Base-by-base conservation (phyloP, 306 rosid species). In the Notholithocarpus densiflorus region DNA sequence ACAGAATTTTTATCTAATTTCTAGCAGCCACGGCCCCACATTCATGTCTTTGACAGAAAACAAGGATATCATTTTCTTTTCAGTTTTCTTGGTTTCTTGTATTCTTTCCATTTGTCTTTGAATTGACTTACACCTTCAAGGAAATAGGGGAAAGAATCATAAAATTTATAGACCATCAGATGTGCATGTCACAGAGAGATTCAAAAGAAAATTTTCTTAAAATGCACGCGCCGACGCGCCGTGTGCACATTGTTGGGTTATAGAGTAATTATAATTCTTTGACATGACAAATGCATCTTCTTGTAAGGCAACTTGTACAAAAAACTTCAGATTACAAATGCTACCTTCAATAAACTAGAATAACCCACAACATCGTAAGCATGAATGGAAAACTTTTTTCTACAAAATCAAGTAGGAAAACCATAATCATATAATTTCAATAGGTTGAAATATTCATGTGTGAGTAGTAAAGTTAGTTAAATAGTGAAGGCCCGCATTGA, bases 1-100 rank as follows among this genome's bases (percentile, higher is more conserved):
- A 86, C 70, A 95, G 77, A 89, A 93, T 80, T 26, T 94, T 93
- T 75, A 95, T 87, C 73, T 85, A 96, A 84, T 93, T 93, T 71
- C 96, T 96, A 27, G 93, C 81, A 19, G 89, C 98, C 77, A 95
- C 96, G 20, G 98, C 99, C 40, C 91, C 96, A 61, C 83, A 81
- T 76, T 93, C 93, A 15, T 93, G 94, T 1, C 88, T 87, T 2
- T 87, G 88, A 15, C 94, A 95, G 78, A 91, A 72, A 92, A 91
- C 71, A 93, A 81, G 24, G 98, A 91, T 18, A 89, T 76, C 78
- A 86, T 83, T 78, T 74, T 89, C 37, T 32, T 84, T 86, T 86
- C 56, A 90, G 64, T 51, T 87, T 90, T 85, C 78, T 89, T 1
- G 87, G 89, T 80, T 87, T 92, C 76, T 86, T 93, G 80, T 81